Evolutionary conservation across 768 basidiomycete species (phyloP).

Genomic region (Scleroderma citrinum): DNA sequence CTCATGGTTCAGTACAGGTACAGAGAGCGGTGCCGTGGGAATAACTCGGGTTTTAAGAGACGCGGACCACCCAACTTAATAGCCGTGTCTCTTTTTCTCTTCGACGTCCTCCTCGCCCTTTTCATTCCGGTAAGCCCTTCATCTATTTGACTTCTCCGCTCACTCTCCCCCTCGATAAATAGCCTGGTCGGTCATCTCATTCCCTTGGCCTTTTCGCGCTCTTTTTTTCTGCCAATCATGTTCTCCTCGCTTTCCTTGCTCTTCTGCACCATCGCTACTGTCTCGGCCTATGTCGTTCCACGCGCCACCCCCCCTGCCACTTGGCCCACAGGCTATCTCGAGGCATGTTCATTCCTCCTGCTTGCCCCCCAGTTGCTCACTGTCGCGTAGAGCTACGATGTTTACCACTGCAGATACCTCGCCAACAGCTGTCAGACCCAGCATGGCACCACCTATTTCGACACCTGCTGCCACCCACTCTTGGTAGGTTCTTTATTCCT

Average conservation of each 20-base stretch:
- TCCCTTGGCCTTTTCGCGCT: constrained; percentile 18
- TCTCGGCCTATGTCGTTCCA: constrained; percentile 32
- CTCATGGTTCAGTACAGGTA: too few relatives aligned
- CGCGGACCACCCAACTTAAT: constrained; percentile 6
- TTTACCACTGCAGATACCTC: constrained; percentile 59
- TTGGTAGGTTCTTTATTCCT: constrained; percentile 34
- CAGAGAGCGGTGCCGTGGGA: not conserved
- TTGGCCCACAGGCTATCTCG: constrained; percentile 44
- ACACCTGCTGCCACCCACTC: constrained; percentile 66
- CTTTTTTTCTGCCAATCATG: constrained; percentile 17
- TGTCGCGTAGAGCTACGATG: constrained; percentile 38
- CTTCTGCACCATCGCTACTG: constrained; percentile 35
- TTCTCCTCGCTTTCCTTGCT: constrained; percentile 35
- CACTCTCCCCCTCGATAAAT: constrained; percentile 23
- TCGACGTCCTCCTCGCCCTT: constrained; percentile 9
- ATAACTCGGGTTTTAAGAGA: constrained; percentile 1
- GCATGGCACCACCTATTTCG: constrained; percentile 53
- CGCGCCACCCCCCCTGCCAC: constrained; percentile 33
- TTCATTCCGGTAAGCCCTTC: constrained; percentile 10
- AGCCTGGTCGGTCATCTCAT: constrained; percentile 10
- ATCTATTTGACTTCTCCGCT: constrained; percentile 16
- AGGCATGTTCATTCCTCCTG: constrained; percentile 22
- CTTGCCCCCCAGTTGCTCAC: not conserved
- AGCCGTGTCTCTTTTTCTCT: constrained; percentile 6
- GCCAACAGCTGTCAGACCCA: constrained; percentile 45